Conservation (phyloP, 176 grass and related monocot genomes). For the Zea mays region DNA sequence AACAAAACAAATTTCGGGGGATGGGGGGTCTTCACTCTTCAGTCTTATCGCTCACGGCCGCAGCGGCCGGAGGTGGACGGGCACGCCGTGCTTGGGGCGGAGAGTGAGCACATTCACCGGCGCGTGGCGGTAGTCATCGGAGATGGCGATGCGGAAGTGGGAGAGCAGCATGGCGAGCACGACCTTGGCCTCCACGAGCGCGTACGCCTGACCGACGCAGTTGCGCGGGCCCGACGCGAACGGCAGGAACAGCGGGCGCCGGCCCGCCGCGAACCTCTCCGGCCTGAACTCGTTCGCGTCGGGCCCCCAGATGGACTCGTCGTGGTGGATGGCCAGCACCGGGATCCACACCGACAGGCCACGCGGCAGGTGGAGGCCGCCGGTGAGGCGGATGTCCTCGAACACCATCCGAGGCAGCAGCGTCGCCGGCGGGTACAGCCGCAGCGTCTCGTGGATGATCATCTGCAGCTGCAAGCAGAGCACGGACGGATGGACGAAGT, state of each 20-base stretch:
- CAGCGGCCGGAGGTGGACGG: slow-evolving; percentile 63
- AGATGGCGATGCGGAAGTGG: slow-evolving; percentile 73
- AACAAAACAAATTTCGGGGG: not conserved
- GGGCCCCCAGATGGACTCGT: slow-evolving; percentile 68
- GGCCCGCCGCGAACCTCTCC: slow-evolving; percentile 64
- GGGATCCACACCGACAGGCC: slow-evolving; percentile 90
- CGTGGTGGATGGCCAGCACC: slow-evolving; percentile 90
- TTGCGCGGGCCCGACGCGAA: slow-evolving; percentile 84
- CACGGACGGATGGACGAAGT: not conserved
- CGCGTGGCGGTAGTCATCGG: slow-evolving; percentile 78
- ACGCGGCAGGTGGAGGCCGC: slow-evolving; percentile 55
- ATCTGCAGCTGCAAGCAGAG: slow-evolving; percentile 71
- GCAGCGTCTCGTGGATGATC: slow-evolving; percentile 97
- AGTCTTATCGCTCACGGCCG: slow-evolving; percentile 8
- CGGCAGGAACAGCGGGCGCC: slow-evolving; percentile 66
- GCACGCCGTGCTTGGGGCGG: slow-evolving; percentile 79
- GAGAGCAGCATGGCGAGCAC: slow-evolving; percentile 75
- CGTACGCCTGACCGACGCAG: slow-evolving; percentile 82
- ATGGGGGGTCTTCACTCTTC: not conserved
- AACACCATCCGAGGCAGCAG: slow-evolving; percentile 89
- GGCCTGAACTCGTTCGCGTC: slow-evolving; percentile 76
- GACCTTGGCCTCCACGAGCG: slow-evolving; percentile 76
- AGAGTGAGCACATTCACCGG: slow-evolving; percentile 87
- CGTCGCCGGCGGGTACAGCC: slow-evolving; percentile 90
- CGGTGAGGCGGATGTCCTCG: slow-evolving; percentile 64